phyloP scores from a whole-genome alignment of 202 grass and related monocot genomes.

The Setaria viridis region DNA sequence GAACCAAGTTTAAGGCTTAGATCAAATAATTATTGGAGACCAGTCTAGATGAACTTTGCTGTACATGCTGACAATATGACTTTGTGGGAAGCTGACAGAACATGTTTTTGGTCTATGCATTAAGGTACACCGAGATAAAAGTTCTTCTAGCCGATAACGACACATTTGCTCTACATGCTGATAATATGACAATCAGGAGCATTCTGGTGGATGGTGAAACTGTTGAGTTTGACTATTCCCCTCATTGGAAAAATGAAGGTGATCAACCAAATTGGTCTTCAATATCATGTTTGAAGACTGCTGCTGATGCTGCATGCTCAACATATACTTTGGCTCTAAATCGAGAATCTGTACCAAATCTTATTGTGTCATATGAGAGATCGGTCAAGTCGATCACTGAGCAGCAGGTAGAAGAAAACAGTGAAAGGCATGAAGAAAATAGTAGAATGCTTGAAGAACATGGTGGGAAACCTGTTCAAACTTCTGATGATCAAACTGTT shows the following conservation, averaged over 20 bases:
- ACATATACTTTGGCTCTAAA: constrained; percentile 75
- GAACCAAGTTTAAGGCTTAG: background rate
- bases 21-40: background rate
- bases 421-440: constrained; percentile 55
- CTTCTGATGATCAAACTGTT: constrained; percentile 52
- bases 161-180: constrained; percentile 79
- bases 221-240: constrained; percentile 79
- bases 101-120: constrained; percentile 49
- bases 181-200: constrained; percentile 78
- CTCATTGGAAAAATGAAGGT: constrained; percentile 67
- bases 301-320: constrained; percentile 83
- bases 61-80: constrained; percentile 8
- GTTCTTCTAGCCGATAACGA: constrained; percentile 67
- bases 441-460: constrained; percentile 45
- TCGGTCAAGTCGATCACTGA: constrained; percentile 63
- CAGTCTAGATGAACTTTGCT: constrained; percentile 6
- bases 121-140: constrained; percentile 92
- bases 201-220: constrained; percentile 85
- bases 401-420: constrained; percentile 63
- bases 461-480: constrained; percentile 37
- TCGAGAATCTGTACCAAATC: constrained; percentile 80
- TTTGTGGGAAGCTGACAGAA: constrained; percentile 38
- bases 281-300: constrained; percentile 83
- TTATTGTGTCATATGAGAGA: constrained; percentile 71
- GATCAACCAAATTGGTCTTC: constrained; percentile 78